phyloP scores from a whole-genome alignment of 495 filamentous ascomycete genomes.

The Staphylotrichum tortipilum region DNA sequence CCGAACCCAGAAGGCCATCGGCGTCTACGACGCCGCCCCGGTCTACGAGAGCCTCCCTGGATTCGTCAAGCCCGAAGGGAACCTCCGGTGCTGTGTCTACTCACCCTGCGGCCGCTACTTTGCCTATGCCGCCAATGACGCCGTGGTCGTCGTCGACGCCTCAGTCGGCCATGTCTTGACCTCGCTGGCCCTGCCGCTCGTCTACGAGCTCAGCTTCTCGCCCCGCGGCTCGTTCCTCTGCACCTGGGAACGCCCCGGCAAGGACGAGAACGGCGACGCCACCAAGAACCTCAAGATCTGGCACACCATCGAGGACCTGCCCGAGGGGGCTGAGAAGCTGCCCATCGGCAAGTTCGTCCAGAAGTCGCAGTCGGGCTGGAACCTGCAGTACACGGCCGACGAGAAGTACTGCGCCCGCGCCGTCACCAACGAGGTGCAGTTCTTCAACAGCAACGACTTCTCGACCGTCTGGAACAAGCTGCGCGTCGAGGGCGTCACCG shows the following conservation, averaged over 20 bases:
- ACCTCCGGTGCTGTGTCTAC: conserved; percentile 86
- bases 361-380: conserved; percentile 92
- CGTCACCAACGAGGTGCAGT: conserved; percentile 95
- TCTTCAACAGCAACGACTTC: conserved; percentile 82
- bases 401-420: conserved; percentile 85
- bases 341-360: conserved; percentile 88
- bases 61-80: conserved; percentile 85
- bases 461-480: conserved; percentile 89
- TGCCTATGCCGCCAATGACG: conserved; percentile 84
- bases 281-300: conserved; percentile 96
- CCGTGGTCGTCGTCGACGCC: conserved; percentile 75
- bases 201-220: conserved; percentile 91
- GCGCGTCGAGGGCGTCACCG: conserved; percentile 78
- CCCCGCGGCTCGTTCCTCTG: conserved; percentile 85
- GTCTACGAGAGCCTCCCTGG: conserved; percentile 78
- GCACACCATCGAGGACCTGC: conserved; percentile 57
- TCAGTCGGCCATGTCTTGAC: conserved; percentile 69
- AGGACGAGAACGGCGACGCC: conserved; percentile 87
- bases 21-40: conserved; percentile 81
- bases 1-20: conserved; percentile 93
- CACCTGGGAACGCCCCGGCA: conserved; percentile 89
- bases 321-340: conserved; percentile 50
- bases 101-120: conserved; percentile 92
- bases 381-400: conserved; percentile 90
- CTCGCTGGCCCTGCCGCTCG: conserved; percentile 65